These are phyloP conservation scores for Pulveroboletus sp. DNA, from an alignment of 768 basidiomycete species.

Conservation along the genomic window DNA sequence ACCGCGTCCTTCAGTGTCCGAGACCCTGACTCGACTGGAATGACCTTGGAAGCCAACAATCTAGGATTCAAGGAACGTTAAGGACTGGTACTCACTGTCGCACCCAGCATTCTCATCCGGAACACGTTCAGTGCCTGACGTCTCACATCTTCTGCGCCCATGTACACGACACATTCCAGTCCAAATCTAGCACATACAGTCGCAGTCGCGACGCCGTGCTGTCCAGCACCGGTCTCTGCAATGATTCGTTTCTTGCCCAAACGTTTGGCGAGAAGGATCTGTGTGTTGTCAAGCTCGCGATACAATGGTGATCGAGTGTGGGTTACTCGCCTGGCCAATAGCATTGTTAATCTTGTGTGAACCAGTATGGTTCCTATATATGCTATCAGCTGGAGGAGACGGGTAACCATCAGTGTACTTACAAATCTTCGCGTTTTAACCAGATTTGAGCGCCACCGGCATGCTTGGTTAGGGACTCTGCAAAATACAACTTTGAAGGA, in stretches of 20 bases:
- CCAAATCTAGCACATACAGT: constrained; percentile 98
- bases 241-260: constrained; percentile 96
- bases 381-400: constrained; percentile 1
- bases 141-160: constrained; percentile 97
- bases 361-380: constrained; percentile 86
- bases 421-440: constrained; percentile 95
- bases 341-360: constrained; percentile 99
- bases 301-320: not conserved
- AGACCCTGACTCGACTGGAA: constrained; percentile 91
- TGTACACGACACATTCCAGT: constrained; percentile 92
- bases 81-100: constrained; percentile 48
- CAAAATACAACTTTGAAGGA: constrained; percentile 87
- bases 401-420: constrained; percentile 23
- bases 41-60: constrained; percentile 52
- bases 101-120: constrained; percentile 96
- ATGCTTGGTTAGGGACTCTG: constrained; percentile 84
- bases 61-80: not conserved
- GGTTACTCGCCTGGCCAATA: constrained; percentile 74
- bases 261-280: constrained; percentile 92
- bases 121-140: constrained; percentile 97
- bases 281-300: not conserved
- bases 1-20: constrained; percentile 97
- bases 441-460: constrained; percentile 95
- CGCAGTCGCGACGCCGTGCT: constrained; percentile 98
- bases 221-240: constrained; percentile 97